Evolutionary conservation across 768 basidiomycete species (phyloP).

Genomic region (Xanthoconium purpureum): DNA sequence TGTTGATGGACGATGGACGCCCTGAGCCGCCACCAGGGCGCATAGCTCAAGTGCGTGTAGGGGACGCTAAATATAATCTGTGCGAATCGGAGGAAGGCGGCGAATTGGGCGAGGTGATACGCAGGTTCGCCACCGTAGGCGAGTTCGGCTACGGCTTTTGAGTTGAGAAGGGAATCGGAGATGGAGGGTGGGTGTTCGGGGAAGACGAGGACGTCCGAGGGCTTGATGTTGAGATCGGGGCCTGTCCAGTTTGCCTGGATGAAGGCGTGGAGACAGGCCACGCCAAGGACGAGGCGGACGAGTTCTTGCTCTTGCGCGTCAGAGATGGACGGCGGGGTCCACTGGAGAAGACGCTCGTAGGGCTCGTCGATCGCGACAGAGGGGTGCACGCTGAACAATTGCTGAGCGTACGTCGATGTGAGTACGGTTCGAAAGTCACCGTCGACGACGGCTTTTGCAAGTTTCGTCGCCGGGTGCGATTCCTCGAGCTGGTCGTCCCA

Average conservation of each 20-base stretch:
- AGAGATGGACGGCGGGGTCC: constrained; percentile 26
- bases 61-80: constrained; percentile 61
- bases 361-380: constrained; percentile 37
- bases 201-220: constrained; percentile 40
- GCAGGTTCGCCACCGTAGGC: constrained; percentile 90
- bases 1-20: constrained; percentile 69
- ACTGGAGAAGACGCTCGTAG: constrained; percentile 36
- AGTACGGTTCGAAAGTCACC: constrained; percentile 57
- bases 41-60: constrained; percentile 48
- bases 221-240: constrained; percentile 66
- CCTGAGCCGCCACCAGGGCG: constrained; percentile 85
- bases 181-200: constrained; percentile 23
- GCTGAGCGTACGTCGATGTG: constrained; percentile 42
- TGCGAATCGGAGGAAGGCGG: constrained; percentile 73
- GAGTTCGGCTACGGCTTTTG: constrained; percentile 68
- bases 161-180: constrained; percentile 54
- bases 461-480: constrained; percentile 26
- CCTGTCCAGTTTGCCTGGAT: constrained; percentile 97
- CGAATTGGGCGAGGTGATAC: constrained; percentile 77
- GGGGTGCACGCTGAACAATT: constrained; percentile 36
- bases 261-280: constrained; percentile 86
- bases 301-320: constrained; percentile 49
- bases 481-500: constrained; percentile 35
- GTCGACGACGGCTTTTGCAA: constrained; percentile 55
- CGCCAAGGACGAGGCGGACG: constrained; percentile 57